Evolutionary conservation across 2,329 filamentous ascomycete genomes (phyloP).

Genomic region (Aspergillus sp.): DNA sequence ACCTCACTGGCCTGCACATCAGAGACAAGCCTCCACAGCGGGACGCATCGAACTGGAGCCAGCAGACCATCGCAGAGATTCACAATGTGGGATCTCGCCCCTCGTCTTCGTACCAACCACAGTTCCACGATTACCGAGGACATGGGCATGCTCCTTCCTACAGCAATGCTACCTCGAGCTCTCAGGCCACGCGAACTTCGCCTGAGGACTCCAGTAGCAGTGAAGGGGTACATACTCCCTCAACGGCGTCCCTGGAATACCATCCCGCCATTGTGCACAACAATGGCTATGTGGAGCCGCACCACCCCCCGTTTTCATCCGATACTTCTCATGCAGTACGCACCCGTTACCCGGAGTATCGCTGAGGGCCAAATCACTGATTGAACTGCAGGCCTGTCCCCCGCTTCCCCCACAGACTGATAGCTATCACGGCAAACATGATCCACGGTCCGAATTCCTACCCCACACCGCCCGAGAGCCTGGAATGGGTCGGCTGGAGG

Average conservation of each 20-base stretch:
- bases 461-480: conserved; percentile 33
- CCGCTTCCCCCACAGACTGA: conserved; percentile 33
- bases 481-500: conserved; percentile 52
- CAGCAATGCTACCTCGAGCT: conserved; percentile 29
- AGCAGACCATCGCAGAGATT: conserved; percentile 47
- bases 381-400: conserved; percentile 38
- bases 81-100: conserved; percentile 41
- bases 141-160: conserved; percentile 28
- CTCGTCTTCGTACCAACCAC: conserved; percentile 37
- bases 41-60: conserved; percentile 46
- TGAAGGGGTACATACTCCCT: conserved; percentile 51
- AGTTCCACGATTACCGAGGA: conserved; percentile 32
- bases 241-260: conserved; percentile 50
- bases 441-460: conserved; percentile 32
- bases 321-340: conserved; percentile 47
- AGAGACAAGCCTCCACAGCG: conserved; percentile 38
- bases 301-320: conserved; percentile 38
- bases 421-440: conserved; percentile 32
- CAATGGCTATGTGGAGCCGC: conserved; percentile 50
- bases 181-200: conserved; percentile 42
- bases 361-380: conserved; percentile 32
- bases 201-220: conserved; percentile 54
- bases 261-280: conserved; percentile 53
- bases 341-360: conserved; percentile 27
- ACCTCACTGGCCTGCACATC: conserved; percentile 48